Base-by-base conservation (phyloP, 331 rosid species). In the Quercus phellos region DNA sequence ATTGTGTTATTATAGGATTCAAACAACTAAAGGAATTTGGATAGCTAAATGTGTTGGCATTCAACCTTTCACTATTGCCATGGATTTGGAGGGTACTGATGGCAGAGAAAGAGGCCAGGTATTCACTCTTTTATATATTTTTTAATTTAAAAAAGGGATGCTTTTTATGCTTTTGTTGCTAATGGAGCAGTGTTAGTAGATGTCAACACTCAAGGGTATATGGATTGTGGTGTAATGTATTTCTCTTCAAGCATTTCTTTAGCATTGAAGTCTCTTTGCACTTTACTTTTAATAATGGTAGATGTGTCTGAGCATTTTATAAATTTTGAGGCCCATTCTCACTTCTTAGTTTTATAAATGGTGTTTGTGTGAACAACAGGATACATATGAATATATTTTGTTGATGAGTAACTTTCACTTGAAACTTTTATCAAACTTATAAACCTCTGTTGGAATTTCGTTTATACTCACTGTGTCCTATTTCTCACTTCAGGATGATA, bases 41-140 rank as follows among this genome's bases (percentile, higher is more conserved):
- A 88, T 94, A 3, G 99, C 98, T 3, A 87, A 86, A 38, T 90
- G 99, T 75, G 82, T 83, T 1, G 98, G 96, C 69, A 89, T 90
- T 77, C 90, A 90, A 79, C 99, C 99, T 51, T 85, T 86, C 80
- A 94, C 99, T 19, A 81, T 94, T 82, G 97, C 87, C 81, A 90
- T 94, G 98, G 99, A 94, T 90, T 90, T 92, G 86, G 99, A 94
- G 90, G 99, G 99, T 12, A 94, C 99, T 43, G 99, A 92, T 90
- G 99, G 99, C 74, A 89, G 97, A 74, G 99, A 94, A 86, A 83
- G 99, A 78, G 99, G 99, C 54, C 97, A 92, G 99, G 99, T 94
- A 85, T 78, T 55, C 4, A 19, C 4, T 30, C 73, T 51, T 67
- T 51, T 38, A 38, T 38, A 38, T 38, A 38, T 38, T 0, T 38